These are phyloP conservation scores for Monosporozyma servazzii DNA, from an alignment of 805 yeast species.

Conservation along the genomic window DNA sequence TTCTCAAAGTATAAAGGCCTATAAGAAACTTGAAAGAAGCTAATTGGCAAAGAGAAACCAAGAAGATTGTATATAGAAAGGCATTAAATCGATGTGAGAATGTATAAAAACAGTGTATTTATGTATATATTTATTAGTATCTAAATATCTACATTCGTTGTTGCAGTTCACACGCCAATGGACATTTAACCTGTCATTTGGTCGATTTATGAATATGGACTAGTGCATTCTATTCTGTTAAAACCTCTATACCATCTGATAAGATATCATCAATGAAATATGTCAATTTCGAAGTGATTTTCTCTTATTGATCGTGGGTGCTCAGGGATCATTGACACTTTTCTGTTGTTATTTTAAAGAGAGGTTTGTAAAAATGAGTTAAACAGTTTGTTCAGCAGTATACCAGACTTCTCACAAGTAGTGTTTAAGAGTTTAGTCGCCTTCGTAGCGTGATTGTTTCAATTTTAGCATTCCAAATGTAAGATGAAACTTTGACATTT, in stretches of 20 bases:
- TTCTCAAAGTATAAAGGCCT: neutral
- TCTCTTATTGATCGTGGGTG: constrained; percentile 45
- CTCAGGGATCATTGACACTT: constrained; percentile 56
- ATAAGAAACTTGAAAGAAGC: neutral
- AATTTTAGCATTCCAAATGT: constrained; percentile 62
- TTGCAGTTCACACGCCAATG: constrained; percentile 74
- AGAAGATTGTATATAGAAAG: neutral
- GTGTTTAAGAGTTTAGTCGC: constrained; percentile 52
- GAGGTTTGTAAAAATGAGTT: constrained; percentile 70
- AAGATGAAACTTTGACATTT: constrained; percentile 61
- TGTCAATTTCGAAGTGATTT: constrained; percentile 54
- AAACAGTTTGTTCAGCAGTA: constrained; percentile 42
- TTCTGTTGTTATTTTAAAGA: constrained; percentile 59
- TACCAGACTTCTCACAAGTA: constrained; percentile 36
- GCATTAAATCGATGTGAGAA: neutral
- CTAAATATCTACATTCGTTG: too few relatives aligned
- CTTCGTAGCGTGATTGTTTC: constrained; percentile 56
- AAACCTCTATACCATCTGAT: constrained; percentile 83
- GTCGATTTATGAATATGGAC: constrained; percentile 49
- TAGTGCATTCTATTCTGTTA: constrained; percentile 85
- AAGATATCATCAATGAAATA: constrained; percentile 88
- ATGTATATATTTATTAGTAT: neutral
- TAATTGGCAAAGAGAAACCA: neutral
- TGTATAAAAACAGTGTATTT: neutral
- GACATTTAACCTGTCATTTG: constrained; percentile 62